phyloP scores from a whole-genome alignment of 108 stramenopile species.

The Stephanodiscus triporus region DNA sequence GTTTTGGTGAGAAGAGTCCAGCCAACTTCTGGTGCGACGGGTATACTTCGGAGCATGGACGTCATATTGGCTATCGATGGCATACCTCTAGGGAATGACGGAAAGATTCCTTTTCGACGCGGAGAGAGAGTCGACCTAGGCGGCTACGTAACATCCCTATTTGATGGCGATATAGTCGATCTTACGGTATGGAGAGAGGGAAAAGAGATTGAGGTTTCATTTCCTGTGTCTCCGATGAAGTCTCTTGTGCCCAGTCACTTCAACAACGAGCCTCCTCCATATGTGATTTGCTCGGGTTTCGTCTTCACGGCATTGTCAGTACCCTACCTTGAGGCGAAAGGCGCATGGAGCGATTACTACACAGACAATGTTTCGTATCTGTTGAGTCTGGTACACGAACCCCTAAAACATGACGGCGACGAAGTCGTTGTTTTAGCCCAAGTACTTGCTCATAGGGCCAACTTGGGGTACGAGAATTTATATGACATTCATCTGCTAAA shows the following conservation, averaged over 20 bases:
- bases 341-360: conserved; percentile 59
- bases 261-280: conserved; percentile 58
- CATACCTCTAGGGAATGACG: conserved; percentile 58
- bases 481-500: conserved; percentile 54
- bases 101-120: conserved; percentile 60
- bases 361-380: conserved; percentile 56
- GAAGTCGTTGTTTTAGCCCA: conserved; percentile 62
- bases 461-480: conserved; percentile 59
- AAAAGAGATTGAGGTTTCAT: conserved; percentile 29
- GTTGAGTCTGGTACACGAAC: conserved; percentile 37
- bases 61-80: conserved; percentile 60
- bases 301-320: conserved; percentile 62
- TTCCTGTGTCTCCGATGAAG: conserved; percentile 40
- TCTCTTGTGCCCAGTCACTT: conserved; percentile 56
- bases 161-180: conserved; percentile 48
- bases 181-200: conserved; percentile 54
- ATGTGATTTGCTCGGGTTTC: conserved; percentile 58
- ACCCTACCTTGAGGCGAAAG: conserved; percentile 57
- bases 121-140: conserved; percentile 56
- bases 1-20: conserved; percentile 49
- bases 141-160: conserved; percentile 59
- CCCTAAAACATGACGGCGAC: conserved; percentile 47
- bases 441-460: conserved; percentile 57
- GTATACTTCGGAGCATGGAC: conserved; percentile 48
- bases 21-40: conserved; percentile 52